Percentiles rank a stretch among this genome's conserved stretches.
Evolutionary conservation across 129 eudicot genomes (phyloP).

Genomic region (Smallanthus sonchifolius): DNA sequence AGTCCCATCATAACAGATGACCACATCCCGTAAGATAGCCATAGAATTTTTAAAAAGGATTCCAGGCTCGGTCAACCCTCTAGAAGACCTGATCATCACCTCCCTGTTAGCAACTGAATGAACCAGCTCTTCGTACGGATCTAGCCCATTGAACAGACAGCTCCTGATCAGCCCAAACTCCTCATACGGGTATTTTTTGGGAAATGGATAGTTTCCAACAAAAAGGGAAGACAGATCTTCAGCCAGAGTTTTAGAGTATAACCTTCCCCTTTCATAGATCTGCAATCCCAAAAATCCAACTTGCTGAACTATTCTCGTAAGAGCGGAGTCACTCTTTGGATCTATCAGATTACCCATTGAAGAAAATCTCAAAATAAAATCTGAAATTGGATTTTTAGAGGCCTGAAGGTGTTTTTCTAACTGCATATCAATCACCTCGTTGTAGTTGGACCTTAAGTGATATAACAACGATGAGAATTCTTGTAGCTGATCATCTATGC

Average conservation of each 20-base stretch:
- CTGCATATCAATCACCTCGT: constrained; percentile 58
- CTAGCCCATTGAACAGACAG: constrained; percentile 67
- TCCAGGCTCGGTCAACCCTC: constrained; percentile 96
- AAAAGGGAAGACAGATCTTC: constrained; percentile 58
- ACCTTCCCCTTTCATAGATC: constrained; percentile 58
- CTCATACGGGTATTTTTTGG: constrained; percentile 48
- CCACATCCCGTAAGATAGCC: constrained; percentile 92
- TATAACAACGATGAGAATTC: constrained; percentile 42
- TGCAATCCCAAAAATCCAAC: constrained; percentile 80
- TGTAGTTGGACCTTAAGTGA: constrained; percentile 47
- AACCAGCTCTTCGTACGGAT: constrained; percentile 77
- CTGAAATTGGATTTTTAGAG: constrained; percentile 44
- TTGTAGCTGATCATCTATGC: constrained; percentile 39
- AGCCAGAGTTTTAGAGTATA: constrained; percentile 64
- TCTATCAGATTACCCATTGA: constrained; percentile 67
- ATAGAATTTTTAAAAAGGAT: constrained; percentile 77
- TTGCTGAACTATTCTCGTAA: constrained; percentile 73
- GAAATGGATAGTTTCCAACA: constrained; percentile 52
- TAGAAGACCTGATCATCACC: constrained; percentile 77
- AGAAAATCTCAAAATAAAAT: constrained; percentile 61
- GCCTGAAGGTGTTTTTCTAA: constrained; percentile 50
- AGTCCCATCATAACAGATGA: constrained; percentile 83
- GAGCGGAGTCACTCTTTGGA: constrained; percentile 81
- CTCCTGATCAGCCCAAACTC: constrained; percentile 70
- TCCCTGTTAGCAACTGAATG: constrained; percentile 80